Evolutionary conservation across 805 yeast species (phyloP), one percentile per base, ranked within the genome.

Genomic region (Yueomyces sp.): DNA sequence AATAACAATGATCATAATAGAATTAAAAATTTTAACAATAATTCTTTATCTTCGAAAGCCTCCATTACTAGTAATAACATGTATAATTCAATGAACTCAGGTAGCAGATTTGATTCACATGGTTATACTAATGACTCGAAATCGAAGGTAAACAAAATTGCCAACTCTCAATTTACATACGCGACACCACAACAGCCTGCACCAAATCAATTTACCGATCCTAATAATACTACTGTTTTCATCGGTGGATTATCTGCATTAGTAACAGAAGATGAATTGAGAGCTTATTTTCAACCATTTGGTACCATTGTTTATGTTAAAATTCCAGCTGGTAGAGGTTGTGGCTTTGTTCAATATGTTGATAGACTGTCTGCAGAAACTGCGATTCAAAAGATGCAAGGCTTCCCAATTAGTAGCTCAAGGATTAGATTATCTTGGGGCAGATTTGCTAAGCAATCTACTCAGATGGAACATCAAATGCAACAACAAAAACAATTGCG

Each of bases 371-470:
- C 85, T 51, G 96, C 96, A 2, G 96, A 88, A 62, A 72, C 72
- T 44, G 94, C 96, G 8, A 83, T 87, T 48, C 69, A 76, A 34
- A 82, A 80, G 49, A 82, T 87, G 94, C 95, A 87, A 63, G 95
- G 95, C 7, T 85, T 78, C 57, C 85, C 86, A 36, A 80, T 87
- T 52, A 90, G 88, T 42, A 87, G 85, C 45, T 80, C 85, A 45
- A 72, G 90, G 48, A 79, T 87, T 41, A 70, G 95, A 52, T 71
- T 87, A 45, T 80, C 90, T 42, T 87, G 96, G 96, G 96, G 96
- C 31, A 73, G 86, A 51, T 75, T 55, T 19, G 52, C 49, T 5
- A 43, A 39, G 31, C 44, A 37, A 32, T 40, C 38, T 6, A 42
- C 44, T 36, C 47, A 42, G 30, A 47, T 42, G 30, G 47, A 45